Base-by-base conservation (phyloP, 805 yeast species). In the Hanseniaspora occidentalis region DNA sequence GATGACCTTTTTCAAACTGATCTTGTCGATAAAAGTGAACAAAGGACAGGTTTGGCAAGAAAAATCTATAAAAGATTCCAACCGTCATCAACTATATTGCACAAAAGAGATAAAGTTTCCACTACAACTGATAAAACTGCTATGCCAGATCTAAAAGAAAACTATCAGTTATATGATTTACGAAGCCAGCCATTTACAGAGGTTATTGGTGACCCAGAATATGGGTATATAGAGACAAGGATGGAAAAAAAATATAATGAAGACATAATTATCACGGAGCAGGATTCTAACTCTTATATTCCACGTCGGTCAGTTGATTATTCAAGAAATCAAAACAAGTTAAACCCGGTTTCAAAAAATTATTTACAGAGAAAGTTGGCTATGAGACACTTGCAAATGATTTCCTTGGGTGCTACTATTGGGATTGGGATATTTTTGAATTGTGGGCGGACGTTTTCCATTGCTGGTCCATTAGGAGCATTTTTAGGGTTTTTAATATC, bases 381-480 rank as follows among this genome's bases (percentile, higher is more conserved):
- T 40, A 74, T 76, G 22, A 60, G 85, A 18, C 89, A 82, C 56
- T 59, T 82, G 16, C 86, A 81, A 52, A 79, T 81, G 77, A 77
- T 82, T 36, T 82, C 88, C 0, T 63, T 83, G 23, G 85, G 86
- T 2, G 89, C 86, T 2, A 79, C 88, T 0, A 56, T 82, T 4
- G 92, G 92, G 1, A 89, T 82, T 13, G 92, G 94, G 0, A 57
- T 82, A 16, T 69, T 79, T 42, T 60, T 82, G 19, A 74, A 78
- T 34, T 72, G 81, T 6, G 88, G 92, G 3, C 78, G 80, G 50
- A 82, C 85, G 1, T 69, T 82, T 39, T 67, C 77, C 16, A 75
- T 77, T 14, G 80, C 83, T 2, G 94, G 94, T 2, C 89, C 89
- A 1, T 61, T 82, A 39, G 94, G 94, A 0, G 73, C 84, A 7